Percentiles rank a stretch among this genome's conserved stretches.
Conservation (phyloP, 106 monocot species). For the Dendrobium huoshanense region DNA sequence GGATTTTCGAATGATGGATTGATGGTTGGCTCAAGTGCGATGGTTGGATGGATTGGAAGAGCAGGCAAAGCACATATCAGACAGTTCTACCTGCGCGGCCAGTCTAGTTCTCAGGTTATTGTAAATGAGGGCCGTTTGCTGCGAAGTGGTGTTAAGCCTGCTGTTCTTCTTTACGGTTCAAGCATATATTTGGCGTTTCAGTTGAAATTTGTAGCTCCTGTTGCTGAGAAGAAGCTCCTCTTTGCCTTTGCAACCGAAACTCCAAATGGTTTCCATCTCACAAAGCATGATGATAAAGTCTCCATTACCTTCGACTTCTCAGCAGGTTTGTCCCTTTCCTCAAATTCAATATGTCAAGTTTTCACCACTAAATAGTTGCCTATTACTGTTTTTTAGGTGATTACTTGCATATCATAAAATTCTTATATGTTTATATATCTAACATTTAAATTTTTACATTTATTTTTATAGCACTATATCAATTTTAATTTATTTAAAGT, state of each 20-base stretch:
- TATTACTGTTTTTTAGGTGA: too few species aligned
- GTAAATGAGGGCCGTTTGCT: constrained; percentile 39
- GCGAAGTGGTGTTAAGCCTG: constrained; percentile 20
- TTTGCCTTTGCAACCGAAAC: constrained; percentile 33
- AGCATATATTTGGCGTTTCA: constrained; percentile 69
- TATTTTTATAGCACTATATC: too few species aligned
- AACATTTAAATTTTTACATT: too few species aligned
- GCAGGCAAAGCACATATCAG: constrained; percentile 42
- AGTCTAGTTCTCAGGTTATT: constrained; percentile 32
- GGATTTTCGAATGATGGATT: constrained; percentile 67
- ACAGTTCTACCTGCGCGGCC: constrained; percentile 47
- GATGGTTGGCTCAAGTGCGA: constrained; percentile 78
- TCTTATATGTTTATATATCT: neutral
- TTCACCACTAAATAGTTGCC: too few species aligned
- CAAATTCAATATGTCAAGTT: too few species aligned
- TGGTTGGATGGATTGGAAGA: constrained; percentile 69
- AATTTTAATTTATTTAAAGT: too few species aligned
- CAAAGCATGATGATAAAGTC: constrained; percentile 51
- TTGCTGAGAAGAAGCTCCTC: constrained; percentile 29
- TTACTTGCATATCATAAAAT: too few species aligned
- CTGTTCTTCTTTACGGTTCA: constrained; percentile 35
- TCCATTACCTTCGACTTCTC: constrained; percentile 65
- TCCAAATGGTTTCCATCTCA: constrained; percentile 33
- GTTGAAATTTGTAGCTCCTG: constrained; percentile 32
- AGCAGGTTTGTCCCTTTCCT: constrained; percentile 23